Conservation (phyloP, 495 filamentous ascomycete species). For the Aspergillus steynii region DNA sequence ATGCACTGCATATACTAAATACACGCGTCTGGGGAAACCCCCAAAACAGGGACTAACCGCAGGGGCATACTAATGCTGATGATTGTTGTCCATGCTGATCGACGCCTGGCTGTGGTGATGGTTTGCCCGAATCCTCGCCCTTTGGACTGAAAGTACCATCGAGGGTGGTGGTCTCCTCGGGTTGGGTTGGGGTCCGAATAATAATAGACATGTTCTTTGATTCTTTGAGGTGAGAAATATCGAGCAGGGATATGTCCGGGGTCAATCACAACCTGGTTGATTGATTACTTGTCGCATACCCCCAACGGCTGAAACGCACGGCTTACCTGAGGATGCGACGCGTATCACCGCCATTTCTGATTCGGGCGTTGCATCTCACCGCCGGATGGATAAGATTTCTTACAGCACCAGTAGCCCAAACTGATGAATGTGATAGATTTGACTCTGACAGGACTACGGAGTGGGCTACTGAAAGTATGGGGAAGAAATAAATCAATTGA, state of each 20-base stretch:
- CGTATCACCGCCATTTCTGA: conserved; percentile 10
- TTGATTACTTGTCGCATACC: no score
- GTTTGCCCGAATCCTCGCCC: not conserved
- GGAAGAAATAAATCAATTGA: not conserved
- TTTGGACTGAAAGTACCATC: not conserved
- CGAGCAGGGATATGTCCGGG: not conserved
- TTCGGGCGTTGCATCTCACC: conserved; percentile 23
- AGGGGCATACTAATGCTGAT: not conserved
- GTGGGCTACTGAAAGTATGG: not conserved
- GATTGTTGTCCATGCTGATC: not conserved
- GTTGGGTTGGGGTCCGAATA: no score
- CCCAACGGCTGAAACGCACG: not conserved
- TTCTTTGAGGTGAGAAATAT: no score
- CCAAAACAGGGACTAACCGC: no score
- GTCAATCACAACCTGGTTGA: not conserved
- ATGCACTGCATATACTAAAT: not conserved
- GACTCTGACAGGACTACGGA: not conserved
- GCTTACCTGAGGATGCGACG: conserved; percentile 12
- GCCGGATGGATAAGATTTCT: conserved; percentile 11
- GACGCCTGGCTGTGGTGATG: not conserved
- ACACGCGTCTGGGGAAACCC: not conserved
- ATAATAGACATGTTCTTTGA: no score
- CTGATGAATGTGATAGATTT: not conserved
- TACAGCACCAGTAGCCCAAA: not conserved
- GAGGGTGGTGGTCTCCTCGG: no score